Evolutionary conservation across 495 filamentous ascomycete genomes (phyloP).

Genomic region (Neurospora sp.): DNA sequence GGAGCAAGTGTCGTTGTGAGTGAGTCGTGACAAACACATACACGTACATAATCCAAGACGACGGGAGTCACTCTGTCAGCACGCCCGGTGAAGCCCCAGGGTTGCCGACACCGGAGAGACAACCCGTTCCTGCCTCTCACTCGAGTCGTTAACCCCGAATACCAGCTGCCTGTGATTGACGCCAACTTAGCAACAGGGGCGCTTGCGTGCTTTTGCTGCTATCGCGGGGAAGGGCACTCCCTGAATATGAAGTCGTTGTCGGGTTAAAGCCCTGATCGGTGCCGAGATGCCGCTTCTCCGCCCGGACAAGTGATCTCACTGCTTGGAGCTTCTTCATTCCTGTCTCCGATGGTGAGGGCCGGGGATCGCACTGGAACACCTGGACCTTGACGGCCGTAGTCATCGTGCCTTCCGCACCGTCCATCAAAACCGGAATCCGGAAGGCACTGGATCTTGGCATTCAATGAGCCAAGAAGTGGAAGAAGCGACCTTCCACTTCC

Average conservation of each 20-base stretch:
- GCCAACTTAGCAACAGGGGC: not conserved
- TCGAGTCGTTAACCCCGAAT: not conserved
- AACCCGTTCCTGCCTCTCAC: not conserved
- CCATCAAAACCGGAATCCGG: no score
- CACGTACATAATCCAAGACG: not conserved
- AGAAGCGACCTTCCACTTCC: no score
- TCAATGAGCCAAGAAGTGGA: no score
- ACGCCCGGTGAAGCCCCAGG: not conserved
- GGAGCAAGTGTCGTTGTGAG: not conserved
- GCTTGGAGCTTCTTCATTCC: not conserved
- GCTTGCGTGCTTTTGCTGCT: slow-evolving; percentile 1
- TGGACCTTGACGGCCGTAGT: not conserved
- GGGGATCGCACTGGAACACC: not conserved
- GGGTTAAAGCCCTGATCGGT: not conserved
- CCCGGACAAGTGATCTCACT: not conserved
- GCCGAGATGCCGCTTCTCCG: not conserved
- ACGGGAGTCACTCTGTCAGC: not conserved
- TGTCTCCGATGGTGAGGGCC: not conserved
- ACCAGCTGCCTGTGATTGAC: not conserved
- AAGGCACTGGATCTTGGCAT: no score
- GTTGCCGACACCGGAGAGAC: not conserved
- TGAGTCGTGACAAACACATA: not conserved
- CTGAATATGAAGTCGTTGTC: not conserved
- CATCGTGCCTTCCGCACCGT: no score
- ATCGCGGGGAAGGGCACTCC: not conserved